Conservation (phyloP, 2,329 filamentous ascomycete genomes). For the Teratosphaeria epicoccoides region DNA sequence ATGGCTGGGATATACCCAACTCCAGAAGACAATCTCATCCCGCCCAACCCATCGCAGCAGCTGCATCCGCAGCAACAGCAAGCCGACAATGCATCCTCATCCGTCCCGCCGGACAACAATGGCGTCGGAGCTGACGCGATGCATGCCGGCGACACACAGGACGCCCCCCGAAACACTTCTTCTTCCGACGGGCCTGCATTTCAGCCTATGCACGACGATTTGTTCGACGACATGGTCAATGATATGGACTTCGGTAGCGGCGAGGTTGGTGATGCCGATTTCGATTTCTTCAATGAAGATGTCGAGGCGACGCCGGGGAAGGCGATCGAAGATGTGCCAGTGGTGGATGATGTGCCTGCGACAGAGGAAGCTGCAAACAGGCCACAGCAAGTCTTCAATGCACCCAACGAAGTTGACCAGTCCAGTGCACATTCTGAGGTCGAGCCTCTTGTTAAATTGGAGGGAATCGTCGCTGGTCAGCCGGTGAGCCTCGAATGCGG, state of each 20-base stretch:
- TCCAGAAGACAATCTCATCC: constrained; percentile 49
- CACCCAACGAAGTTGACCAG: not conserved
- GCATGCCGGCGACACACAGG: not conserved
- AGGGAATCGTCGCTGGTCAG: not conserved
- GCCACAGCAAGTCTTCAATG: not conserved
- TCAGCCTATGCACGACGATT: constrained; percentile 42
- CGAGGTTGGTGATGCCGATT: constrained; percentile 71
- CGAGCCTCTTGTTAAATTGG: not conserved
- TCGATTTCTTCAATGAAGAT: constrained; percentile 62
- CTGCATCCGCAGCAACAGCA: constrained; percentile 4
- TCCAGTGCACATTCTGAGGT: not conserved
- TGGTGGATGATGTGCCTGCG: not conserved
- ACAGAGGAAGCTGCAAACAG: not conserved
- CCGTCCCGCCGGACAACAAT: not conserved
- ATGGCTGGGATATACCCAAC: constrained; percentile 57
- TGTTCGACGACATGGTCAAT: constrained; percentile 52
- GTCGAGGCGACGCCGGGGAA: constrained; percentile 1
- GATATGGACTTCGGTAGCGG: constrained; percentile 63
- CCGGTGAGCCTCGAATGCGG: not conserved
- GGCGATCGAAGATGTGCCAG: constrained; percentile 1
- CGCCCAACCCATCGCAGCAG: constrained; percentile 12
- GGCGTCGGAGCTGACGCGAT: not conserved
- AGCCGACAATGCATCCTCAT: not conserved
- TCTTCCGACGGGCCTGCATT: constrained; percentile 4
- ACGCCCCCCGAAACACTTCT: constrained; percentile 4